Percentiles rank a stretch among this genome's conserved stretches.
These are phyloP conservation scores for Leccinum variicolor DNA, from an alignment of 768 basidiomycete species.

Conservation along the genomic window DNA sequence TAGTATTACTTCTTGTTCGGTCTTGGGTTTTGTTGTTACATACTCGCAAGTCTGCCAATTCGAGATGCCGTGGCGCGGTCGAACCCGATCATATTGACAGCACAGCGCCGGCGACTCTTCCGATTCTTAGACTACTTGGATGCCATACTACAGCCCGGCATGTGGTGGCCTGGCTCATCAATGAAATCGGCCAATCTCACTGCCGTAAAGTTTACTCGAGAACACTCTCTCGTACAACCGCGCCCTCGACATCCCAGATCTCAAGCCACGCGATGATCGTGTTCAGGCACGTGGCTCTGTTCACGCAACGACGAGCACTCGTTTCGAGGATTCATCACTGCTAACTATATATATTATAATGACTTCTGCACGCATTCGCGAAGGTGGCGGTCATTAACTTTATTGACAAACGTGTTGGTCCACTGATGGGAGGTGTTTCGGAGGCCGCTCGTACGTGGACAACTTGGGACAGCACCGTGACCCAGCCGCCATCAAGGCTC, in stretches of 20 bases:
- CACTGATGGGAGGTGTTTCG: not conserved
- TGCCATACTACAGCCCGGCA: not conserved
- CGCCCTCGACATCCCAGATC: constrained; percentile 8
- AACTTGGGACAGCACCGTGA: not conserved
- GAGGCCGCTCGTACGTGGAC: not conserved
- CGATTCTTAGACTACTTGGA: not conserved
- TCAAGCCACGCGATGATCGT: not conserved
- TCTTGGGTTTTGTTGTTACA: not conserved
- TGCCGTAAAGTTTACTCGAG: not conserved
- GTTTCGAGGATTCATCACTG: not conserved
- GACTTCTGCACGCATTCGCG: constrained; percentile 4
- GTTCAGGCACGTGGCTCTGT: not conserved
- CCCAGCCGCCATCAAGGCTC: not conserved
- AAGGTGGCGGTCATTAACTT: constrained; percentile 14
- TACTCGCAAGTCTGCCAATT: not conserved
- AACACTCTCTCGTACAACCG: not conserved
- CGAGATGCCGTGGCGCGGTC: not conserved
- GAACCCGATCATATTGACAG: not conserved
- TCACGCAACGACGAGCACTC: not conserved
- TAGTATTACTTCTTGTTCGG: not conserved
- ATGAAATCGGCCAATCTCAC: not conserved
- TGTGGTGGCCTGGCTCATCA: not conserved
- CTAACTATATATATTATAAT: not conserved
- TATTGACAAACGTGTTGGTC: not conserved
- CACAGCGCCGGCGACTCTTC: not conserved